Evolutionary conservation across 495 filamentous ascomycete species (phyloP), one percentile per base, ranked within the genome.

Genomic region (Rusavskia elegans): DNA sequence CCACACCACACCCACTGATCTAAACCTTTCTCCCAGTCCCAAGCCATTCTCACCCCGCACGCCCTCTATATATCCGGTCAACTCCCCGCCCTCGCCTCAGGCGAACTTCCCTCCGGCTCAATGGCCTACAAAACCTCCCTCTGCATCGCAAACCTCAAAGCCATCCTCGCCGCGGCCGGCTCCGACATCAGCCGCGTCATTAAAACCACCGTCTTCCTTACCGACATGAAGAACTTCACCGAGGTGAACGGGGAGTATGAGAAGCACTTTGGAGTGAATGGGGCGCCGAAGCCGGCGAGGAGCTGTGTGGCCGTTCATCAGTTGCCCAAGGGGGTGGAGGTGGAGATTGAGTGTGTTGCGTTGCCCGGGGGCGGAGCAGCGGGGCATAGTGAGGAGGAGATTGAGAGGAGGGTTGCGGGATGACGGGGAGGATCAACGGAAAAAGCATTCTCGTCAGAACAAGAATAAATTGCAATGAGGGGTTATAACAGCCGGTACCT

Each of bases 51-150:
- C 58, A 88, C 88, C 51, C 81, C 85, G 52, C 77, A 77, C 46
- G 74, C 82, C 58, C 83, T 96, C 72, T 97, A 86, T 75, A 82
- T 89, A 70, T 96, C 90, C 6, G 90, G 90, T 63, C 88, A 92
- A 67, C 89, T 96, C 59, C 90, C 88, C 56, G 83, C 83, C 55
- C 83, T 88, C 63, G 68, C 78, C 57, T 58, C 77, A 49, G 88
- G 86, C 56, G 82, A 82, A 59, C 75, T 94, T 16, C 69, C 92
- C 53, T 65, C 80, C 57, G 88, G 85, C 39, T 80, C 70, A 59
- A 89, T 95, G 60, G 80, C 77, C 50, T 76, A 85, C 55, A 81
- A 85, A 71, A 89, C 87, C 37, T 73, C 74, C 48, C 72, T 73
- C 45, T 90, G 84, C 76, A 82, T 86, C 63, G 66, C 79, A 60